phyloP scores from a whole-genome alignment of 169 alveolate genomes.

The Plasmodium berghei region DNA sequence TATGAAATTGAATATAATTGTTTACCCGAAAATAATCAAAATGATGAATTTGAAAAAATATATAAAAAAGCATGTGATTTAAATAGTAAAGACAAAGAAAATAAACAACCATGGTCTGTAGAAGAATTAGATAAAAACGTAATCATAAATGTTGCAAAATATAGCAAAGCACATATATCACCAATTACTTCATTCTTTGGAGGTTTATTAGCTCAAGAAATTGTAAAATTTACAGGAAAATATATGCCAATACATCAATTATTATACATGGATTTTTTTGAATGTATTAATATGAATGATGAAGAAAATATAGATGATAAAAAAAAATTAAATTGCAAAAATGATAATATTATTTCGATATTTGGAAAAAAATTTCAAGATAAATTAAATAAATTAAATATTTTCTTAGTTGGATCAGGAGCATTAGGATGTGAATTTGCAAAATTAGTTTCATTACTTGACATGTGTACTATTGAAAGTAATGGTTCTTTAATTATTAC shows the following conservation, averaged over 20 bases:
- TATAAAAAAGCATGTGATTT: slow-evolving; percentile 70
- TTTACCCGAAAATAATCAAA: slow-evolving; percentile 18
- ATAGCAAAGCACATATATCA: slow-evolving; percentile 89
- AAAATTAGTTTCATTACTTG: slow-evolving; percentile 97
- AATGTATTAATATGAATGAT: slow-evolving; percentile 82
- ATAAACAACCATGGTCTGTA: slow-evolving; percentile 81
- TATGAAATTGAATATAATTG: slow-evolving; percentile 14
- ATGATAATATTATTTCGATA: slow-evolving; percentile 80
- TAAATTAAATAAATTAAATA: slow-evolving; percentile 77
- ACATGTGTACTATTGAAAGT: slow-evolving; percentile 89
- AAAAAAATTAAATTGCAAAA: slow-evolving; percentile 74
- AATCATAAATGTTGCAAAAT: slow-evolving; percentile 86
- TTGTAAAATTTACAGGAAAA: slow-evolving; percentile 98
- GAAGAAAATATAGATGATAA: slow-evolving; percentile 70
- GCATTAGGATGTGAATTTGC: slow-evolving; percentile 99
- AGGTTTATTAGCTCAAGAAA: slow-evolving; percentile 97
- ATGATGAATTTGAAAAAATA: slow-evolving; percentile 56
- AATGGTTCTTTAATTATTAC: slow-evolving; percentile 94
- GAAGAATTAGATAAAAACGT: slow-evolving; percentile 90
- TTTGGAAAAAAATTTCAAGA: slow-evolving; percentile 80
- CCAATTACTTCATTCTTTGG: slow-evolving; percentile 98
- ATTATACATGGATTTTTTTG: slow-evolving; percentile 96
- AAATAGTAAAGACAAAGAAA: slow-evolving; percentile 76
- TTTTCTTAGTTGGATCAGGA: slow-evolving; percentile 96
- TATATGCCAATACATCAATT: slow-evolving; percentile 97